These are phyloP conservation scores for Santalum album DNA, from an alignment of 164 flowering plant genomes.

Conservation along the genomic window DNA sequence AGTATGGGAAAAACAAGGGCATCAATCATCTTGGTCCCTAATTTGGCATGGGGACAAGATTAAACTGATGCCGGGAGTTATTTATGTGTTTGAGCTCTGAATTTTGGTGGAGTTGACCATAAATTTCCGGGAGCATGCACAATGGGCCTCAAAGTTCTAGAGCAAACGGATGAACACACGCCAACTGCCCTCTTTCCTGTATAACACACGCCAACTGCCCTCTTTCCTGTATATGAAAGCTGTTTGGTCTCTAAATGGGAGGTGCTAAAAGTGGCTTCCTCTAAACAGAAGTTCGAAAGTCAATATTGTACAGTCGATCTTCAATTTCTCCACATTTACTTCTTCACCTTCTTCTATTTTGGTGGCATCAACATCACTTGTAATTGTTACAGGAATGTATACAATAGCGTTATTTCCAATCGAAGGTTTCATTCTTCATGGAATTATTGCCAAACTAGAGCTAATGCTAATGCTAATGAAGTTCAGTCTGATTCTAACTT, in stretches of 20 bases:
- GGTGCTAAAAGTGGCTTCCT: too few species aligned
- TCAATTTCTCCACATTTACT: neutral
- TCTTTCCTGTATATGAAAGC: too few species aligned
- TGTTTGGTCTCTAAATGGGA: too few species aligned
- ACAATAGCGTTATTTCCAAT: neutral
- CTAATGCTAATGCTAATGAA: too few species aligned
- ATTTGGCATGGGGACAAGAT: conserved; percentile 9
- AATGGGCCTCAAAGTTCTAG: neutral
- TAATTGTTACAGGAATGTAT: neutral
- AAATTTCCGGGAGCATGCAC: conserved; percentile 33
- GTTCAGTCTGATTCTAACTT: too few species aligned
- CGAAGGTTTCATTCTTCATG: too few species aligned
- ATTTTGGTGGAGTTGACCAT: neutral
- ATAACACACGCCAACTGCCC: too few species aligned
- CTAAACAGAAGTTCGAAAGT: neutral
- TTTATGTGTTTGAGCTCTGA: neutral
- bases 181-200: too few species aligned
- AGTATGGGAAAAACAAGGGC: conserved; percentile 20
- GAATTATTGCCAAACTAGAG: too few species aligned
- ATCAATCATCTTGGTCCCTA: conserved; percentile 19
- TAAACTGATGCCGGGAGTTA: neutral
- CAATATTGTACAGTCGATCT: neutral
- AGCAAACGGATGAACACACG: too few species aligned
- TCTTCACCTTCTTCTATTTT: neutral
- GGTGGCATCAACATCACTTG: neutral